Evolutionary conservation across 2,329 filamentous ascomycete genomes (phyloP).

Genomic region (Diaporthe sp.): DNA sequence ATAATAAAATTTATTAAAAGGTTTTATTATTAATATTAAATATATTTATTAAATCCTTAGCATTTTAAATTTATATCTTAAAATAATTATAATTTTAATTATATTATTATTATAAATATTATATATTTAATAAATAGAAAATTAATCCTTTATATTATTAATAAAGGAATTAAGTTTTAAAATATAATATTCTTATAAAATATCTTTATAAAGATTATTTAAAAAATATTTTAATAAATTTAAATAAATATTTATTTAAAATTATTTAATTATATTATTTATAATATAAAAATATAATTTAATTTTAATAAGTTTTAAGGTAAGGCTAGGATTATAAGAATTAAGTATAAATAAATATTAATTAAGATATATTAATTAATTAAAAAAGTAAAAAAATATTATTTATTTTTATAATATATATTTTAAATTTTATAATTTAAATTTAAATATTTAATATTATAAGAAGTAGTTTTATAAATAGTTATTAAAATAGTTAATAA

Average conservation of each 20-base stretch:
- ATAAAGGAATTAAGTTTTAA: background rate
- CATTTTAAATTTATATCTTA: background rate
- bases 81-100: background rate
- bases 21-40: too few relatives aligned
- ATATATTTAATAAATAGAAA: background rate
- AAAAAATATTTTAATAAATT: background rate
- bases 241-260: background rate
- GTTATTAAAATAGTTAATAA: too few relatives aligned
- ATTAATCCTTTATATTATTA: background rate
- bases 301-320: background rate
- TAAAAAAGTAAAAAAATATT: background rate
- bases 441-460: background rate
- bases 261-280: background rate
- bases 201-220: background rate
- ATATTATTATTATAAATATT: background rate
- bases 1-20: too few relatives aligned
- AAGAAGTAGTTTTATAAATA: background rate
- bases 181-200: background rate
- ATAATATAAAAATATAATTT: background rate
- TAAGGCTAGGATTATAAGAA: background rate
- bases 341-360: background rate
- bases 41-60: too few relatives aligned
- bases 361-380: constrained; percentile 1
- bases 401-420: background rate
- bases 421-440: background rate